A percentile compares a stretch with the other conserved stretches of the same genome.
phyloP scores from a whole-genome alignment of 805 yeast species.

The Huiozyma sinensis region DNA sequence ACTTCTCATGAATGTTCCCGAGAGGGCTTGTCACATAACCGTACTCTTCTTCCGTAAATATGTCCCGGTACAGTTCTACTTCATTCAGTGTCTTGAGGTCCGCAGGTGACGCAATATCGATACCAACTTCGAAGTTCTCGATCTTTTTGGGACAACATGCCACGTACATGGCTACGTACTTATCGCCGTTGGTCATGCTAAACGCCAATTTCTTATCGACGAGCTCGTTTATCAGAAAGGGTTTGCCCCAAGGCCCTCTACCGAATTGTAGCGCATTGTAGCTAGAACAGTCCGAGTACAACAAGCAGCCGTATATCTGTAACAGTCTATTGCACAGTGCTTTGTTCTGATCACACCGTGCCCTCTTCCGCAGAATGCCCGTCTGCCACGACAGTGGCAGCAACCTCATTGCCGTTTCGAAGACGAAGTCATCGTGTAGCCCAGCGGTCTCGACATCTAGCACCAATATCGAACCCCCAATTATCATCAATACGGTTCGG shows the following conservation, averaged over 20 bases:
- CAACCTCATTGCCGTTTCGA: constrained; percentile 40
- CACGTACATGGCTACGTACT: constrained; percentile 35
- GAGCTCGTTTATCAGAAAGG: constrained; percentile 26
- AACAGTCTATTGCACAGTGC: constrained; percentile 39
- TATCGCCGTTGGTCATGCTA: constrained; percentile 52
- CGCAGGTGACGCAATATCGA: constrained; percentile 36
- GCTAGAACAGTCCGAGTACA: constrained; percentile 3
- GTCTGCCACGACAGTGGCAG: constrained; percentile 35
- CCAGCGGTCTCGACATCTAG: constrained; percentile 7
- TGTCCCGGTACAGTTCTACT: constrained; percentile 32
- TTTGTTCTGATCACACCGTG: constrained; percentile 25
- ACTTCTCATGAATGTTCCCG: constrained; percentile 12
- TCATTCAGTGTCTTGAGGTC: constrained; percentile 11
- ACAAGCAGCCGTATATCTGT: constrained; percentile 33
- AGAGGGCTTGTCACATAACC: constrained; percentile 18
- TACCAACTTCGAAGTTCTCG: constrained; percentile 23
- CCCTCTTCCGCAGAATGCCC: constrained; percentile 32
- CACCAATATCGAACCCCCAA: neutral
- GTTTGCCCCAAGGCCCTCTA: constrained; percentile 46
- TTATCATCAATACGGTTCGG: neutral
- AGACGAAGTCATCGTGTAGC: constrained; percentile 28
- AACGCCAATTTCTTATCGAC: constrained; percentile 28
- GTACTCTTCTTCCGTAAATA: constrained; percentile 33
- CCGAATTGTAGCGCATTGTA: constrained; percentile 17
- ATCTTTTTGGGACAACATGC: constrained; percentile 16